phyloP scores from a whole-genome alignment of 441 rosid genomes.

The Omphalea diandra region DNA sequence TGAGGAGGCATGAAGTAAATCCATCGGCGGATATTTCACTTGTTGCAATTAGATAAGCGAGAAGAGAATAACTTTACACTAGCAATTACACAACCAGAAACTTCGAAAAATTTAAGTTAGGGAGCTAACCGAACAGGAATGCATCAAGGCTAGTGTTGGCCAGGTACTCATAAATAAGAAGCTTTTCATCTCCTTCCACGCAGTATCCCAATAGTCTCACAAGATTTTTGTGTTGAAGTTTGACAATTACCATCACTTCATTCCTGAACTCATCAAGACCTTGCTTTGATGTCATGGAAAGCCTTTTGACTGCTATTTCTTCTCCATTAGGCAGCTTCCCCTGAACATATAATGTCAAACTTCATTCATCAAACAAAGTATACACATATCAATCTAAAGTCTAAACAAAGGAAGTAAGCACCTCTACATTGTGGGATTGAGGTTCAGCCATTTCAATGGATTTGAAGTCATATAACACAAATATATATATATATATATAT shows the following conservation, averaged over 20 bases:
- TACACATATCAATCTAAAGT: neutral
- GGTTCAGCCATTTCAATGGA: no score
- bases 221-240: conserved; percentile 59
- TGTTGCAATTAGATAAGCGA: neutral
- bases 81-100: neutral
- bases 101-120: neutral
- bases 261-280: conserved; percentile 53
- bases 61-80: neutral
- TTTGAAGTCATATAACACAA: no score
- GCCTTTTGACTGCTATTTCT: conserved; percentile 55
- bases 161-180: conserved; percentile 55
- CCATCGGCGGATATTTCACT: neutral
- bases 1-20: neutral
- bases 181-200: conserved; percentile 49
- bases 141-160: conserved; percentile 48
- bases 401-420: no score
- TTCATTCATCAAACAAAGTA: no score
- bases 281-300: conserved; percentile 48
- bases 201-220: conserved; percentile 54
- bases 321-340: conserved; percentile 37
- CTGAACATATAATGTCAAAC: conserved; percentile 30
- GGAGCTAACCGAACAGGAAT: conserved; percentile 39
- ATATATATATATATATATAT: no score
- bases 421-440: no score
- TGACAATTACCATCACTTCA: conserved; percentile 47